A percentile compares a stretch with the other conserved stretches of the same genome.
Conservation (phyloP, 2,329 filamentous ascomycete genomes). For the Colletotrichum neosansevieriae region DNA sequence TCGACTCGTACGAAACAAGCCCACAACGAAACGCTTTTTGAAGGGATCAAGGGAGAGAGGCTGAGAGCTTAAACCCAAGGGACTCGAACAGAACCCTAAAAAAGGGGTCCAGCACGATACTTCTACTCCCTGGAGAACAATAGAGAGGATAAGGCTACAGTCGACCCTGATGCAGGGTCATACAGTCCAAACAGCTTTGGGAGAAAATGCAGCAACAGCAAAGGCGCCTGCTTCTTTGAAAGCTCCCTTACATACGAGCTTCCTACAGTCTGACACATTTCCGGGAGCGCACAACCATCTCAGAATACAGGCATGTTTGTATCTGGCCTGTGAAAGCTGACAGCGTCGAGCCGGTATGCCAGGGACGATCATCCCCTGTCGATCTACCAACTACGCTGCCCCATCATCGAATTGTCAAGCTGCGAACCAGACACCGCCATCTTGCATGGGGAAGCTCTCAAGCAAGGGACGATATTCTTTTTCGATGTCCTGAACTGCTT, state of each 20-base stretch:
- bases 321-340: slow-evolving; percentile 29
- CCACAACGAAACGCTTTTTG: background rate
- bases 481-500: background rate
- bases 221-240: slow-evolving; percentile 1
- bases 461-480: slow-evolving; percentile 8
- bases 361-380: slow-evolving; percentile 39
- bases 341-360: slow-evolving; percentile 19
- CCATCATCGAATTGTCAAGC: slow-evolving; percentile 26
- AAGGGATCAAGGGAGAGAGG: slow-evolving; percentile 23
- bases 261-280: slow-evolving; percentile 12
- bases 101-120: background rate
- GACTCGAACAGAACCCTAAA: slow-evolving; percentile 1
- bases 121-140: background rate
- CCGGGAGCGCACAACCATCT: background rate
- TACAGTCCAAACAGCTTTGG: background rate
- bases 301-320: slow-evolving; percentile 3
- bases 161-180: slow-evolving; percentile 1
- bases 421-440: slow-evolving; percentile 8
- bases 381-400: slow-evolving; percentile 14
- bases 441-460: slow-evolving; percentile 31
- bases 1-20: slow-evolving; percentile 1
- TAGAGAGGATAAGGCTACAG: background rate
- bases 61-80: background rate
- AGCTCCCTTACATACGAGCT: slow-evolving; percentile 31
- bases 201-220: background rate